Conservation (phyloP, 306 rosid genomes). For the Vigna radiata region DNA sequence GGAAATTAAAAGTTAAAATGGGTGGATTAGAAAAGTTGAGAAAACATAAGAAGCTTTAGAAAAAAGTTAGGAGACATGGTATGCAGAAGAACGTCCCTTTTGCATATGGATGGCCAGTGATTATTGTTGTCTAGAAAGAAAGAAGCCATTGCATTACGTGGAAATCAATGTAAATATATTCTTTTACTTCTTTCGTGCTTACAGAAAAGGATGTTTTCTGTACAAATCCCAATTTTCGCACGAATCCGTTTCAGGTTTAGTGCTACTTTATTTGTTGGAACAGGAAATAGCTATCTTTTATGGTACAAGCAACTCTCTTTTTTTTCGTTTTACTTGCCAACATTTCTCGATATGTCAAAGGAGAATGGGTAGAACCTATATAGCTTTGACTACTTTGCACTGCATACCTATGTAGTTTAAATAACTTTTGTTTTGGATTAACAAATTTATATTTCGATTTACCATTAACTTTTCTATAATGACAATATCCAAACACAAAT, state of each 20-base stretch:
- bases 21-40: neutral
- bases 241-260: neutral
- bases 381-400: too few relatives aligned
- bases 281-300: neutral
- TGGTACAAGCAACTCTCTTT: neutral
- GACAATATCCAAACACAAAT: too few relatives aligned
- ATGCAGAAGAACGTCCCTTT: constrained; percentile 5
- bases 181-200: neutral
- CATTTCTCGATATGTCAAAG: neutral
- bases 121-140: neutral
- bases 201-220: constrained; percentile 10
- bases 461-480: too few relatives aligned
- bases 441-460: too few relatives aligned
- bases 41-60: constrained; percentile 15
- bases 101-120: constrained; percentile 26
- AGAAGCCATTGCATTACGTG: neutral
- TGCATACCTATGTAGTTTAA: too few relatives aligned
- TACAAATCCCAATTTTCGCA: constrained; percentile 31
- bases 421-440: too few relatives aligned
- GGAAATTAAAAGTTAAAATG: neutral
- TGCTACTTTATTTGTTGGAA: neutral
- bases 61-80: constrained; percentile 41
- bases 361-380: too few relatives aligned
- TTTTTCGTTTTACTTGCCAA: neutral
- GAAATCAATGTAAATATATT: constrained; percentile 16